A percentile compares a stretch with the other conserved stretches of the same genome.
Evolutionary conservation across 768 basidiomycete species (phyloP).

Genomic region (Mycena floridula): DNA sequence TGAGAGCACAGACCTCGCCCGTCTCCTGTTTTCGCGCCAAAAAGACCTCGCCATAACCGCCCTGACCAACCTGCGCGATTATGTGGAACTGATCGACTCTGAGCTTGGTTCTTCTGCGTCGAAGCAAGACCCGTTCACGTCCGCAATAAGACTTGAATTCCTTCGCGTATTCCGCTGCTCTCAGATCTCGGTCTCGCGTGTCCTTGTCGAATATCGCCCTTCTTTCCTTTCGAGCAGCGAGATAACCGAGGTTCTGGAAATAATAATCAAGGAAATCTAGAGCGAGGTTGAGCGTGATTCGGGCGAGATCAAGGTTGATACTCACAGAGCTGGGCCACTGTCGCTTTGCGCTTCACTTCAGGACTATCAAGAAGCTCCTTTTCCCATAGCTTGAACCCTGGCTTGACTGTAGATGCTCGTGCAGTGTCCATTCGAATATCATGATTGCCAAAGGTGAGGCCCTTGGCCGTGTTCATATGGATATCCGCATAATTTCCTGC

Average conservation of each 20-base stretch:
- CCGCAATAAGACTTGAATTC: conserved; percentile 94
- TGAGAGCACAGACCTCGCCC: conserved; percentile 93
- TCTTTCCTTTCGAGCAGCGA: conserved; percentile 80
- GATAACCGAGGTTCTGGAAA: conserved; percentile 90
- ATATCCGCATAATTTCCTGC: conserved; percentile 31
- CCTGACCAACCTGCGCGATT: conserved; percentile 97
- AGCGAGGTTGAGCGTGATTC: conserved; percentile 5
- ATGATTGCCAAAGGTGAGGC: conserved; percentile 31
- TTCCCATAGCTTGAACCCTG: conserved; percentile 74
- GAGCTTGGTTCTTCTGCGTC: conserved; percentile 88
- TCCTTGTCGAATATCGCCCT: conserved; percentile 79
- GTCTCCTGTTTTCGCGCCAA: conserved; percentile 93
- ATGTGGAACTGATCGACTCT: conserved; percentile 95
- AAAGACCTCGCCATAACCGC: conserved; percentile 97
- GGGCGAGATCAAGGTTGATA: conserved; percentile 10
- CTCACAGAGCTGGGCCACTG: conserved; percentile 94
- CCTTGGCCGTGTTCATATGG: conserved; percentile 62
- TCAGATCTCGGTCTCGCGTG: conserved; percentile 62
- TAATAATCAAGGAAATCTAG: conserved; percentile 97
- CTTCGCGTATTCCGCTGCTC: conserved; percentile 49
- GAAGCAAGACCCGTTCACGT: conserved; percentile 87
- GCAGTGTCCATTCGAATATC: conserved; percentile 73
- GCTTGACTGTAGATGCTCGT: conserved; percentile 46
- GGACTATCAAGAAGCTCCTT: conserved; percentile 73
- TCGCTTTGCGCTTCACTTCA: conserved; percentile 92